These are phyloP conservation scores for Carex pumila DNA, from an alignment of 176 grass and related monocot species.

Conservation along the genomic window DNA sequence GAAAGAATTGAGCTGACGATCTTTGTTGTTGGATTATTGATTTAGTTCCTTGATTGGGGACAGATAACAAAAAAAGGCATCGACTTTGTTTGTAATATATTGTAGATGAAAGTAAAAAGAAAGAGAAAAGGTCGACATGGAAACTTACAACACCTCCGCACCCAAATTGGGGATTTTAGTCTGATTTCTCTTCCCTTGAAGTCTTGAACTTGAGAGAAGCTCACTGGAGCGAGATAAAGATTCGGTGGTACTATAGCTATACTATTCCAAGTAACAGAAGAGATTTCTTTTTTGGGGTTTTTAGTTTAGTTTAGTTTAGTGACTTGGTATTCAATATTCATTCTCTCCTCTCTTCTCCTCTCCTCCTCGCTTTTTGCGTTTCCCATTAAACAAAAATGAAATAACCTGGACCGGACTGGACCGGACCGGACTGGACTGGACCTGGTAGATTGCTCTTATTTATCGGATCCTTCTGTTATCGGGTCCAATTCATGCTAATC, in stretches of 20 bases:
- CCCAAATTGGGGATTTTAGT: slow-evolving; percentile 11
- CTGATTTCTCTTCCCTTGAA: too few relatives aligned
- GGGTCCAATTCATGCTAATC: background rate
- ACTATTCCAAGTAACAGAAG: background rate
- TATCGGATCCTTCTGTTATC: background rate
- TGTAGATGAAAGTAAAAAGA: background rate
- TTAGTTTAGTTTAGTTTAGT: background rate
- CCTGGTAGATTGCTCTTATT: background rate
- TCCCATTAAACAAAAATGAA: background rate
- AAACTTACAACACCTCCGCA: background rate
- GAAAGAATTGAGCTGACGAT: background rate
- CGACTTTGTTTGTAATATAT: background rate
- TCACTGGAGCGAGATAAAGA: background rate
- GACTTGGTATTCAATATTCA: background rate
- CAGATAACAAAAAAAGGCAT: background rate
- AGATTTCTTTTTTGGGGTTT: background rate
- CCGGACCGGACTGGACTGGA: too few relatives aligned
- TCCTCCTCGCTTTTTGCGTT: background rate
- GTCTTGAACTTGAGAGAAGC: background rate
- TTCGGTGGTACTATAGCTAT: background rate
- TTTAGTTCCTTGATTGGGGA: background rate
- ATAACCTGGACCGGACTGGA: too few relatives aligned
- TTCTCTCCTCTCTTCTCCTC: too few relatives aligned
- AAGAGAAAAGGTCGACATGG: background rate
- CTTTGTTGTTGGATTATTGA: background rate